These are phyloP conservation scores for Rhytidhysteron rufulum DNA, from an alignment of 2,329 filamentous ascomycete species.

Conservation along the genomic window DNA sequence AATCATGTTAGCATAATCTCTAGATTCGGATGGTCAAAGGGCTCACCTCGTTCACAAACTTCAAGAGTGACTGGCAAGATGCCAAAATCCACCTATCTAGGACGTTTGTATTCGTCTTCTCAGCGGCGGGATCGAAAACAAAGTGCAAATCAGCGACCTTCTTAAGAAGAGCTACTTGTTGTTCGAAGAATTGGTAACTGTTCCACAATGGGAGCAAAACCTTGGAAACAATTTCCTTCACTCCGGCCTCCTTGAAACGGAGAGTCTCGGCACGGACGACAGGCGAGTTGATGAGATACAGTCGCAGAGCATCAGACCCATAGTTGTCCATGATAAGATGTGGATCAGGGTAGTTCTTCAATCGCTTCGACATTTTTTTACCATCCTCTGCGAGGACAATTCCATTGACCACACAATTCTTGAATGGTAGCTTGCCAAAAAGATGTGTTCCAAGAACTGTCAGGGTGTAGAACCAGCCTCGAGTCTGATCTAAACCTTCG, in stretches of 20 bases:
- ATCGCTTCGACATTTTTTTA: slow-evolving; percentile 97
- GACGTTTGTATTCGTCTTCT: slow-evolving; percentile 77
- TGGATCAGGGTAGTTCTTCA: slow-evolving; percentile 95
- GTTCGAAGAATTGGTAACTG: slow-evolving; percentile 94
- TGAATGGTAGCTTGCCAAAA: slow-evolving; percentile 80
- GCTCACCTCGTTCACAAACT: slow-evolving; percentile 72
- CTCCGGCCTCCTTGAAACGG: slow-evolving; percentile 84
- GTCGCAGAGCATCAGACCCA: slow-evolving; percentile 83
- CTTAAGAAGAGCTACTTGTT: slow-evolving; percentile 79
- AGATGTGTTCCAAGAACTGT: slow-evolving; percentile 84
- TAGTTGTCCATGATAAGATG: slow-evolving; percentile 78
- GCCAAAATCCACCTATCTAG: slow-evolving; percentile 97
- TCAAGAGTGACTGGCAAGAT: slow-evolving; percentile 82
- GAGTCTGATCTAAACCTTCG: slow-evolving; percentile 87
- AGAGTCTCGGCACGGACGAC: slow-evolving; percentile 89
- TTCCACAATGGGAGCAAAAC: slow-evolving; percentile 92
- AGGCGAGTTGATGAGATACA: slow-evolving; percentile 97
- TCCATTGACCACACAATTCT: slow-evolving; percentile 95
- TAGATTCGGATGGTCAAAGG: background rate
- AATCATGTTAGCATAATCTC: background rate
- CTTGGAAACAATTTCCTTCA: slow-evolving; percentile 92
- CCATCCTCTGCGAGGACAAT: slow-evolving; percentile 92
- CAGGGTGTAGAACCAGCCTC: slow-evolving; percentile 95
- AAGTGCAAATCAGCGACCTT: slow-evolving; percentile 78
- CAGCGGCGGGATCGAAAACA: slow-evolving; percentile 70